Conservation (phyloP, 1,284 basidiomycete species). For the Sanghuangporus weigelae region DNA sequence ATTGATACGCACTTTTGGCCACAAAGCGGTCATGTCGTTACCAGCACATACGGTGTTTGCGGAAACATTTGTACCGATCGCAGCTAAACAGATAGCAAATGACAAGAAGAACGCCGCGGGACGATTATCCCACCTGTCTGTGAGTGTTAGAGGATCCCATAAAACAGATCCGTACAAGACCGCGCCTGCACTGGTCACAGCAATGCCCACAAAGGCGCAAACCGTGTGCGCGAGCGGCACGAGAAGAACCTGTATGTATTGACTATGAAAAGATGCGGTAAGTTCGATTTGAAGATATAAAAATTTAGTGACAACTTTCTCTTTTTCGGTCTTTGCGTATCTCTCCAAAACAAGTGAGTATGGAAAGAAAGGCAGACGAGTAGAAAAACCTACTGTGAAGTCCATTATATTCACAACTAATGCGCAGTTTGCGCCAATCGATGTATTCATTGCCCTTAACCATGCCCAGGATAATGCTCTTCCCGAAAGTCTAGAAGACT, state of each 20-base stretch:
- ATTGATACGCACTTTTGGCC: conserved; percentile 33
- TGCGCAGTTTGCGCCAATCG: conserved; percentile 60
- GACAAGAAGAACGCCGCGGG: conserved; percentile 75
- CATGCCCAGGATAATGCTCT: conserved; percentile 63
- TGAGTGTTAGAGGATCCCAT: conserved; percentile 44
- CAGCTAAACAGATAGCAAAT: conserved; percentile 61
- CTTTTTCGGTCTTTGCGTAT: conserved; percentile 55
- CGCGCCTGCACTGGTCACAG: conserved; percentile 63
- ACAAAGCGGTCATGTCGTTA: conserved; percentile 70
- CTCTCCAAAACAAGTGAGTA: conserved; percentile 30
- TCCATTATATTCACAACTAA: conserved; percentile 72
- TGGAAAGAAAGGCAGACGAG: background rate
- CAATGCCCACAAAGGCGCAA: conserved; percentile 51
- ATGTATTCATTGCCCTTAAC: conserved; percentile 64
- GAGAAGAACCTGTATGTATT: conserved; percentile 63
- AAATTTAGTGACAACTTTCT: conserved; percentile 33
- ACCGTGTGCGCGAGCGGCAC: conserved; percentile 70
- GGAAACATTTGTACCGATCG: conserved; percentile 73
- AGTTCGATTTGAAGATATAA: background rate
- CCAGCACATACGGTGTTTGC: conserved; percentile 73
- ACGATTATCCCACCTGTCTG: conserved; percentile 70
- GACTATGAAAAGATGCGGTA: conserved; percentile 30
- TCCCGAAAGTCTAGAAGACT: conserved; percentile 42
- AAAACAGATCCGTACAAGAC: conserved; percentile 54
- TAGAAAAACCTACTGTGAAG: conserved; percentile 44